Evolutionary conservation across 352 stramenopile species (phyloP), one percentile per base, ranked within the genome.

Genomic region (Phytophthora pseudosyringae): DNA sequence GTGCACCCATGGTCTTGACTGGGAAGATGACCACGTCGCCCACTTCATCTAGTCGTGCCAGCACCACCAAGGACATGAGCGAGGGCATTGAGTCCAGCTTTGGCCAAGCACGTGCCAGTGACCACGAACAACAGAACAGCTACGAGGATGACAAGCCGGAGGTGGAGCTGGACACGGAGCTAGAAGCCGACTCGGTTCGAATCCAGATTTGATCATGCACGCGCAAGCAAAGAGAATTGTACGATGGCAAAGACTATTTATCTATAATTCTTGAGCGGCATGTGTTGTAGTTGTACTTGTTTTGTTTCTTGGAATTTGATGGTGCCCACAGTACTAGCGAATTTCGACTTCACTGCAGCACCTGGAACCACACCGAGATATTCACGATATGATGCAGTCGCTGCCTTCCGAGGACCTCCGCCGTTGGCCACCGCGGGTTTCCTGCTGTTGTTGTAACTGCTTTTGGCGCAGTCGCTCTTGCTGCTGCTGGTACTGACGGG

Each of bases 331-430:
- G 16, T 12, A 2, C 21, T 21, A 15, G 21, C 41, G n/a, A 18
- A 16, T 52, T 4, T 7, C 13, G 32, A 47, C 16, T 6, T 44
- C 11, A 48, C 35, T n/a, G 36, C 9, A 32, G 26, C 12, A 29
- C 31, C 12, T n/a, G 28, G 28, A 5, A 5, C 21, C 21, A 21
- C 21, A 21, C 21, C 1, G 21, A 21, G 21, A 21, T 21, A 21
- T 56, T 86, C 65, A 92, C 72, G 72, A 90, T 31, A 80, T 68
- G 7, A 25, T 71, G 58, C 81, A 90, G 41, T 93, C 81, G 36
- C 49, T 54, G 18, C 64, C 56, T 43, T 69, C 59, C 33, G 52
- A 64, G 1, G 25, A 15, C 38, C 45, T 60, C 66, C 64, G 57
- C 4, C 54, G 46, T 53, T 55, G 59, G 25, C 51, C 53, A 44